Base-by-base conservation (phyloP, 371 early-diverging fungal species). In the Nematocida minor region DNA sequence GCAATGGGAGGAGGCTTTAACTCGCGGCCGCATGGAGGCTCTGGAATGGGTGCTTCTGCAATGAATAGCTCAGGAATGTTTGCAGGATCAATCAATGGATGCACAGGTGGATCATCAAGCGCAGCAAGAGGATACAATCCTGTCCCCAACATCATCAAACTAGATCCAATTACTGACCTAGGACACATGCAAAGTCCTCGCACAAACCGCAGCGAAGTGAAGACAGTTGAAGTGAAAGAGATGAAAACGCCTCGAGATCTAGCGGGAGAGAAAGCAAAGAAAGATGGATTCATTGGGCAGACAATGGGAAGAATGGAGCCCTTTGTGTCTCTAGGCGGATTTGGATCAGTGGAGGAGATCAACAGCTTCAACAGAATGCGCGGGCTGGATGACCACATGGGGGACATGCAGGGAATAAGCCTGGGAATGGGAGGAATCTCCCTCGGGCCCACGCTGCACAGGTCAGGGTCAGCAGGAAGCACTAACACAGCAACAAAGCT, bases 401-500 rank as follows among this genome's bases (percentile, higher is more conserved):
- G 34, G 27, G 57, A 57, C 4, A 4, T 27, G 2, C 57, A 31
- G 36, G 34, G 34, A 38, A 31, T 57, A 16, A 34, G 22, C 34
- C 14, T 57, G 57, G 38, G 36, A 14, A 11, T 31, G 38, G 31
- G 51, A 4, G 20, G 66, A 4, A 66, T 44, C 18, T 48, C 36
- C 14, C n/a, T 47, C 16, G 31, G 32, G 14, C 16, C 14, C 16
- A 11, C 27, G 47, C 38, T 63, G 60, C 77, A 53, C 38, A 11
- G 62, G 22, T 47, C 54, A 41, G 77, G 77, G 18, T 27, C 77
- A 20, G 66, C 66, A 11, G 77, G 77, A 14, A 74, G 77, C 55
- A 74, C 77, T 18, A 74, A 74, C 34, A 74, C 77, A 29, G 62
- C 49, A 18, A 47, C 77, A 32, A 62, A 64, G 47, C 18, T 64